These are phyloP conservation scores for Penicillium coprophilum DNA, from an alignment of 495 filamentous ascomycete genomes.

Conservation along the genomic window DNA sequence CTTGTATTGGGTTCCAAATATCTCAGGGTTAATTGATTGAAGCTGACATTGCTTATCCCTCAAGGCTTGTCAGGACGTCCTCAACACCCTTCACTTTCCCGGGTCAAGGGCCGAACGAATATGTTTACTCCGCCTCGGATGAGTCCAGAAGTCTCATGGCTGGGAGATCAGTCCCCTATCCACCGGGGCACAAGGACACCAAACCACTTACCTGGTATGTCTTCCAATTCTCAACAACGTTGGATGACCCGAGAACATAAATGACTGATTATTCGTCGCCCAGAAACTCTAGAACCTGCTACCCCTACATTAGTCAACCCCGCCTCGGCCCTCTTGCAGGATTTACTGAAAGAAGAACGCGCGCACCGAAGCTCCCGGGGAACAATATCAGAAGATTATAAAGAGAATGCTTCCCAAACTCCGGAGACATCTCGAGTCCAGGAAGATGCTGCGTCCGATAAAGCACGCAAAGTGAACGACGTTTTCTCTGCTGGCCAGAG, in stretches of 20 bases:
- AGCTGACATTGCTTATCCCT: constrained; percentile 12
- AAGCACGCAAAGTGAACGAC: constrained; percentile 33
- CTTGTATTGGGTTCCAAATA: constrained; percentile 1
- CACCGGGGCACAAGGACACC: constrained; percentile 25
- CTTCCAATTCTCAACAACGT: background rate
- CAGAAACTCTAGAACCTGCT: constrained; percentile 33
- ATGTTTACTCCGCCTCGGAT: constrained; percentile 42
- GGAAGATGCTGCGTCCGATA: constrained; percentile 41
- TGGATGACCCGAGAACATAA: background rate
- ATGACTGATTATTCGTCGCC: constrained; percentile 14
- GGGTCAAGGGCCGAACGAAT: constrained; percentile 37
- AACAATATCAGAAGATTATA: constrained; percentile 25
- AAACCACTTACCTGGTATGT: constrained; percentile 22
- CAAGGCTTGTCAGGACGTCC: constrained; percentile 30
- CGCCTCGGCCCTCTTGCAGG: constrained; percentile 46
- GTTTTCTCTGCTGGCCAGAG: constrained; percentile 26
- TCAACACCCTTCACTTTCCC: constrained; percentile 37
- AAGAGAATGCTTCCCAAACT: constrained; percentile 26
- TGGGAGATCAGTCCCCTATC: constrained; percentile 35
- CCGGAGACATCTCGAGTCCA: constrained; percentile 34
- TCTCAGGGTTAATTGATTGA: background rate
- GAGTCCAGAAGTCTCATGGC: constrained; percentile 37
- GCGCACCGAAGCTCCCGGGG: constrained; percentile 39
- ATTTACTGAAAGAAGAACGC: constrained; percentile 49
- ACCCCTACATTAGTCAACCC: constrained; percentile 43